A percentile compares a stretch with the other conserved stretches of the same genome.
phyloP scores from a whole-genome alignment of 306 rosid species.

The Cucurbita ficifolia region DNA sequence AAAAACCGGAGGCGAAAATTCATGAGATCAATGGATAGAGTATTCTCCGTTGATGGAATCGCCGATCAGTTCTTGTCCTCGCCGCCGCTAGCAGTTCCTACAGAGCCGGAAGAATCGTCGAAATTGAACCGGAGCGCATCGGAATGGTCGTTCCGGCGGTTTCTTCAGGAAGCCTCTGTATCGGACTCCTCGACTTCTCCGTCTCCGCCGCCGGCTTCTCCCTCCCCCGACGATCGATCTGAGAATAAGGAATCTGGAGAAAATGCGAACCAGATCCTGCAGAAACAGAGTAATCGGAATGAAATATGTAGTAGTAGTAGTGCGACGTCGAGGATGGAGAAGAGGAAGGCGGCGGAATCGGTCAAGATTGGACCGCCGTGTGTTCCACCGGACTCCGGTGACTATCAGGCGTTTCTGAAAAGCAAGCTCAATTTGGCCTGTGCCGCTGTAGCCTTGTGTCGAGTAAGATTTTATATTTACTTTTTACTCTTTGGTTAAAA shows the following conservation, averaged over 20 bases:
- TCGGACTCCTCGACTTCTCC: slow-evolving; percentile 19
- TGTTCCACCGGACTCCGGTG: slow-evolving; percentile 31
- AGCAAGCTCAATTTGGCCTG: slow-evolving; percentile 84
- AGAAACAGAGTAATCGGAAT: not conserved
- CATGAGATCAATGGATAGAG: slow-evolving; percentile 43
- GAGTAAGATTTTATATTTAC: slow-evolving; percentile 24
- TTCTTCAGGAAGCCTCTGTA: slow-evolving; percentile 38
- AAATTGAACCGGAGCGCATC: slow-evolving; percentile 64
- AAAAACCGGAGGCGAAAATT: not conserved
- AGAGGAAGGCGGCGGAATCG: not conserved
- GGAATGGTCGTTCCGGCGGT: slow-evolving; percentile 78
- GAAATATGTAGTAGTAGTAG: not conserved
- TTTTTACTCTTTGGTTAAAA: not conserved
- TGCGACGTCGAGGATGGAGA: not conserved
- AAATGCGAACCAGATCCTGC: not conserved
- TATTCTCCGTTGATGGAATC: slow-evolving; percentile 54
- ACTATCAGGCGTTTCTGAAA: slow-evolving; percentile 58
- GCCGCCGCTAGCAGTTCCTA: not conserved
- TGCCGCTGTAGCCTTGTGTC: slow-evolving; percentile 62
- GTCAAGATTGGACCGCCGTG: not conserved
- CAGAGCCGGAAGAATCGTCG: slow-evolving; percentile 14
- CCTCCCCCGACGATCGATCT: slow-evolving; percentile 12
- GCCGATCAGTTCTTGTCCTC: slow-evolving; percentile 47
- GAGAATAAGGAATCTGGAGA: slow-evolving; percentile 10
- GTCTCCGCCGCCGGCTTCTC: slow-evolving; percentile 20